Conservation (phyloP, 1,284 basidiomycete genomes). For the Heterobasidion occidentale region DNA sequence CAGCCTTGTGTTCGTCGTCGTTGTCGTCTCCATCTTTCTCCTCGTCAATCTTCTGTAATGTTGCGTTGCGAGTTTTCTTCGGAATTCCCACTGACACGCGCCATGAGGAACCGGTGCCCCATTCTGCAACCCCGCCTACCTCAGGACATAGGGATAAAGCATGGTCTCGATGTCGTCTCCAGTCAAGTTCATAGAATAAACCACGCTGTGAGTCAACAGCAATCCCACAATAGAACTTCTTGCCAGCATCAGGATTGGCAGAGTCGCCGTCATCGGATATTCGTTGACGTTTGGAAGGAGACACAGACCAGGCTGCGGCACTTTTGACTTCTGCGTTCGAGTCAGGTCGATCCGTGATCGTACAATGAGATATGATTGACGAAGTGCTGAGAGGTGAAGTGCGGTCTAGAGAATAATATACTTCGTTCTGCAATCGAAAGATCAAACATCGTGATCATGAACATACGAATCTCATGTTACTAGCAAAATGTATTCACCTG, state of each 20-base stretch:
- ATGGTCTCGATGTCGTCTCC: constrained; percentile 37
- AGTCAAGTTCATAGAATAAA: constrained; percentile 54
- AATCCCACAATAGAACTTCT: constrained; percentile 44
- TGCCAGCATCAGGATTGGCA: constrained; percentile 9
- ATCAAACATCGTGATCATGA: background rate
- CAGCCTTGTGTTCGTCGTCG: constrained; percentile 12
- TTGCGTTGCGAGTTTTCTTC: background rate
- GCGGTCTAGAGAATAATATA: constrained; percentile 53
- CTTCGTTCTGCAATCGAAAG: constrained; percentile 45
- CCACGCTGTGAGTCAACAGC: constrained; percentile 53
- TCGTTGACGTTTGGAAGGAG: constrained; percentile 7
- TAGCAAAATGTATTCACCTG: constrained; percentile 32
- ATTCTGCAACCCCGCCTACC: constrained; percentile 4
- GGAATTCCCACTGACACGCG: constrained; percentile 7
- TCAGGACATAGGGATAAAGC: constrained; percentile 28
- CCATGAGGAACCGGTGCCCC: constrained; percentile 9
- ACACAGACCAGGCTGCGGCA: background rate
- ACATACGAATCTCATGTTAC: constrained; percentile 1
- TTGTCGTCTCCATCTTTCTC: constrained; percentile 8
- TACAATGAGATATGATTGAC: constrained; percentile 43
- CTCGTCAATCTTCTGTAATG: constrained; percentile 1
- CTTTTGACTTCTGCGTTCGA: constrained; percentile 1
- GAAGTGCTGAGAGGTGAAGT: constrained; percentile 40
- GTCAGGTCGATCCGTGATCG: constrained; percentile 28
- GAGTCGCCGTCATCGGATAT: constrained; percentile 1